Evolutionary conservation across 345 rosid genomes (phyloP).

Genomic region (Eucalyptus fibrosa): DNA sequence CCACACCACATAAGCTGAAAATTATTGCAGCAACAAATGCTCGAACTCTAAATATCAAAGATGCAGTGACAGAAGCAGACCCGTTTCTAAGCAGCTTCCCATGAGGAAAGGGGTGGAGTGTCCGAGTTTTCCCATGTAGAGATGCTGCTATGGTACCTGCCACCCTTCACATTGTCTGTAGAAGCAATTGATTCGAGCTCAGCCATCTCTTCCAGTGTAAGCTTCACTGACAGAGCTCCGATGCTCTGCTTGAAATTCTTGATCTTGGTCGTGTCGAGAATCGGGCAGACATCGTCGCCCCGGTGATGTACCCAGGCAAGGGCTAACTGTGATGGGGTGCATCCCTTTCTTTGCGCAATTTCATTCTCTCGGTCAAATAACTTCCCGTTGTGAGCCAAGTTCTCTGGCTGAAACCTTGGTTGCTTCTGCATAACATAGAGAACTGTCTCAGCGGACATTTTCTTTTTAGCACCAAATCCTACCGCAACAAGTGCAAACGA

Average conservation of each 20-base stretch:
- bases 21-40: no score
- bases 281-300: slow-evolving; percentile 55
- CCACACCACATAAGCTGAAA: not conserved
- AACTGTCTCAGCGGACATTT: not conserved
- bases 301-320: slow-evolving; percentile 64
- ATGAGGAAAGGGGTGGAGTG: slow-evolving; percentile 34
- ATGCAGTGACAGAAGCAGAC: no score
- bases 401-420: slow-evolving; percentile 56
- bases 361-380: slow-evolving; percentile 28
- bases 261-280: slow-evolving; percentile 51
- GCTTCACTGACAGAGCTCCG: slow-evolving; percentile 43
- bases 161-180: slow-evolving; percentile 23
- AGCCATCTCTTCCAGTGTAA: slow-evolving; percentile 41
- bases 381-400: slow-evolving; percentile 28
- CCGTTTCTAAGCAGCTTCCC: no score
- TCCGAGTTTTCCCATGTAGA: slow-evolving; percentile 16
- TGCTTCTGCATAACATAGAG: slow-evolving; percentile 8
- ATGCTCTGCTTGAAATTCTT: slow-evolving; percentile 46
- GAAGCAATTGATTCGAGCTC: slow-evolving; percentile 42
- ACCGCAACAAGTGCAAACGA: no score
- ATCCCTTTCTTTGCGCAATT: slow-evolving; percentile 34
- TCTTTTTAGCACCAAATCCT: not conserved
- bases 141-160: not conserved
- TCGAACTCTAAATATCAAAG: no score
- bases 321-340: slow-evolving; percentile 59